These are phyloP conservation scores for Phaseolus lunatus DNA, from an alignment of 306 rosid species.

Conservation along the genomic window DNA sequence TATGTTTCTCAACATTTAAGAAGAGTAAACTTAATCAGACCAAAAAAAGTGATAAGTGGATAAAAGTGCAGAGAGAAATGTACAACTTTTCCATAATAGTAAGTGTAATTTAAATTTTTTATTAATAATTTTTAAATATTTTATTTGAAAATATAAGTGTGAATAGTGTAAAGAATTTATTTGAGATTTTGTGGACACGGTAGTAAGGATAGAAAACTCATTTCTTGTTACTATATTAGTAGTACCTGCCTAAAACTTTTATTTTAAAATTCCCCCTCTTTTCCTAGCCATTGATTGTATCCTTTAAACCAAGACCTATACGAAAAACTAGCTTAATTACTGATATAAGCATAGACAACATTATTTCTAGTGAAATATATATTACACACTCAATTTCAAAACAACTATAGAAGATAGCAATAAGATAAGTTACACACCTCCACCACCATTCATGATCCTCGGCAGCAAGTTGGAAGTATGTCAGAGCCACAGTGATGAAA, in stretches of 20 bases:
- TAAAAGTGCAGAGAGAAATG: neutral
- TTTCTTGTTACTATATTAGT: conserved; percentile 6
- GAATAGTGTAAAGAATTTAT: conserved; percentile 8
- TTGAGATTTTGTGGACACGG: neutral
- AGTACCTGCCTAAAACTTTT: conserved; percentile 1
- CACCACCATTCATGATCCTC: conserved; percentile 99
- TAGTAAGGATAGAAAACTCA: neutral
- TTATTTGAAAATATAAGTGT: conserved; percentile 9
- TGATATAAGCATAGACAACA: neutral
- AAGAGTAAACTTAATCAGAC: neutral
- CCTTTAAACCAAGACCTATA: conserved; percentile 21
- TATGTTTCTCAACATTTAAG: neutral
- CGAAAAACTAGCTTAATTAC: conserved; percentile 22
- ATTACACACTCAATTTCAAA: neutral
- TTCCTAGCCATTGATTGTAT: conserved; percentile 24
- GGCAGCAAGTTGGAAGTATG: conserved; percentile 99
- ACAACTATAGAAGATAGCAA: neutral
- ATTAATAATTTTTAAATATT: neutral
- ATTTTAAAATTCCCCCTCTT: neutral
- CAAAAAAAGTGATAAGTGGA: neutral
- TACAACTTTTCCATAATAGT: neutral
- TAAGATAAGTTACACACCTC: conserved; percentile 64
- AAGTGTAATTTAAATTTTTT: conserved; percentile 2
- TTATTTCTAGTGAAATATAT: neutral
- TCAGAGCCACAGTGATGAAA: conserved; percentile 96